These are phyloP conservation scores for Acanthamoeba pearcei DNA, from an alignment of 208 protist species.

Conservation along the genomic window DNA sequence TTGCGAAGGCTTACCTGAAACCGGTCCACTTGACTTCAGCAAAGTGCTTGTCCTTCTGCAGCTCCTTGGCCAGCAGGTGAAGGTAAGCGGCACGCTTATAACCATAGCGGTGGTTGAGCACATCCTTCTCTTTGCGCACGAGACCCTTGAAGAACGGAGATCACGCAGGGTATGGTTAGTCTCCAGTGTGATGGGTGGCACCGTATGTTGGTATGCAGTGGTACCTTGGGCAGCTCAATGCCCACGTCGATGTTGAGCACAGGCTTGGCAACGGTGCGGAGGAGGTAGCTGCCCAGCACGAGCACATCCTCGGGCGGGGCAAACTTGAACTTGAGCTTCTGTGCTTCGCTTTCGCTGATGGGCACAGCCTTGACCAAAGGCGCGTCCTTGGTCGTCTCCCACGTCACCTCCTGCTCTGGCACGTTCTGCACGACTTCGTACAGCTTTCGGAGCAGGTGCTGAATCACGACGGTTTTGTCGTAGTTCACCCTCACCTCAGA, in stretches of 20 bases:
- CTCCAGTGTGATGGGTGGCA: not conserved
- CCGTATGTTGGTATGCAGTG: not conserved
- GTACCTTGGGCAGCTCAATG: conserved; percentile 26
- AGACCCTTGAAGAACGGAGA: not conserved
- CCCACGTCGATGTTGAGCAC: conserved; percentile 65
- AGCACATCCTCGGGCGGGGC: conserved; percentile 33
- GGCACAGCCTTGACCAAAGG: conserved; percentile 24
- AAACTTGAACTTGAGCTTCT: conserved; percentile 64
- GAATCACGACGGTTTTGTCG: conserved; percentile 36
- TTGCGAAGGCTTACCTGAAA: not conserved
- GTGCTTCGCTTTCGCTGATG: conserved; percentile 12
- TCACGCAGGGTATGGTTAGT: no score
- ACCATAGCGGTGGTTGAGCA: conserved; percentile 53
- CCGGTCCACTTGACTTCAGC: conserved; percentile 41
- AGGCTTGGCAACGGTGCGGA: conserved; percentile 66
- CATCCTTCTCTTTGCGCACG: conserved; percentile 48
- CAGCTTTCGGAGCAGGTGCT: conserved; percentile 50
- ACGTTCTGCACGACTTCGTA: conserved; percentile 47
- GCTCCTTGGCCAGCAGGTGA: conserved; percentile 21
- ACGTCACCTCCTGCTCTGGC: conserved; percentile 38
- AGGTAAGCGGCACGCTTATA: conserved; percentile 61
- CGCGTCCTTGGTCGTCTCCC: conserved; percentile 34
- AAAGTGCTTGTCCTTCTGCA: conserved; percentile 63
- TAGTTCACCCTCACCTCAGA: conserved; percentile 73
- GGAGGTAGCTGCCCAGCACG: conserved; percentile 71